Percentiles rank a stretch among this genome's conserved stretches.
These are phyloP conservation scores for Umbelopsis sp. DNA, from an alignment of 192 early-diverging fungal species.

Conservation along the genomic window DNA sequence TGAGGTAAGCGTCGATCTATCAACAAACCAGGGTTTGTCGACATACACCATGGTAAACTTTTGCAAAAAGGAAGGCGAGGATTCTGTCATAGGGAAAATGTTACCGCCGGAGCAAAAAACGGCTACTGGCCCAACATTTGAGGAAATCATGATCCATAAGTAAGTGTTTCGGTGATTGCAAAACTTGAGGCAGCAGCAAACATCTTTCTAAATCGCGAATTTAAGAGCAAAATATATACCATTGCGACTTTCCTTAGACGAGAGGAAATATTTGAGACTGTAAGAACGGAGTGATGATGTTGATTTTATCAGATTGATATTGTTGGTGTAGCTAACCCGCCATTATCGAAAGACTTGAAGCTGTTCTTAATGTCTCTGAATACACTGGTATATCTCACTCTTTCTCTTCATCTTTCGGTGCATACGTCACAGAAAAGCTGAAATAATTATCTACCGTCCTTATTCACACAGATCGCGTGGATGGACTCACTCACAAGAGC, in stretches of 20 bases:
- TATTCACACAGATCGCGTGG: slow-evolving; percentile 44
- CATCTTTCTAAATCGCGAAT: neutral
- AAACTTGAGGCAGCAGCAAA: neutral
- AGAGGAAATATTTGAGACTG: slow-evolving; percentile 92
- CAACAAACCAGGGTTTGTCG: too few relatives aligned
- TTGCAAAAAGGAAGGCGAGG: slow-evolving; percentile 7
- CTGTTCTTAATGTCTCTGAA: slow-evolving; percentile 86
- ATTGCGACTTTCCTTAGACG: slow-evolving; percentile 83
- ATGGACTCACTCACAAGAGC: slow-evolving; percentile 72
- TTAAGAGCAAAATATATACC: slow-evolving; percentile 86
- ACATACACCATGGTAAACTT: too few relatives aligned
- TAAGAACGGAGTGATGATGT: slow-evolving; percentile 26
- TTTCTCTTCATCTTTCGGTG: neutral
- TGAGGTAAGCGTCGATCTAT: slow-evolving; percentile 23
- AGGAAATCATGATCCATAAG: slow-evolving; percentile 43
- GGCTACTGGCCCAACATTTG: slow-evolving; percentile 3
- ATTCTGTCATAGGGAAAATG: neutral
- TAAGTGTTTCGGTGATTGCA: slow-evolving; percentile 35
- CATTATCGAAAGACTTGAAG: slow-evolving; percentile 68
- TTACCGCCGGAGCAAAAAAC: neutral
- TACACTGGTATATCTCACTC: slow-evolving; percentile 45
- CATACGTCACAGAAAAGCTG: slow-evolving; percentile 1
- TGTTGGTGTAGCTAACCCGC: neutral
- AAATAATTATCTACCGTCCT: too few relatives aligned
- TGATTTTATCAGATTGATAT: too few relatives aligned